Base-by-base conservation (phyloP, 179 eudicot genomes). In the Corrigiola litoralis region DNA sequence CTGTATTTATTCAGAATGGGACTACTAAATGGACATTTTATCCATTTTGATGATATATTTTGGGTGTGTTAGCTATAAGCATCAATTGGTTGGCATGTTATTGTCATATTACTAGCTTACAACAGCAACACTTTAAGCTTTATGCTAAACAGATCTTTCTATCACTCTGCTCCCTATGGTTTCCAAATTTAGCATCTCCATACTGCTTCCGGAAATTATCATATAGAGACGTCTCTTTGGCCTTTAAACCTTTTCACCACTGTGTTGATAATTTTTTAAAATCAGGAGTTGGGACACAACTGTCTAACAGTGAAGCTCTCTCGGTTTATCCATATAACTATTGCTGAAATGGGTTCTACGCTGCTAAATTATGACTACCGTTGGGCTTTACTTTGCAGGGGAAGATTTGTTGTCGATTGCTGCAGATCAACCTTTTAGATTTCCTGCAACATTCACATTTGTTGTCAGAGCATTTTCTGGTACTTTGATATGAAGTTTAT, bases 391-490 rank as follows among this genome's bases (percentile, higher is more conserved):
- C 59, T 58, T 76, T 60, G 23, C 92, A 94, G 99, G 99, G 71
- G 99, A 94, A 75, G 96, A 90, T 80, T 71, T 94, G 57, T 68
- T 94, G 66, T 80, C 97, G 51, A 90, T 94, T 77, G 94, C 99
- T 49, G 97, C 89, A 33, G 99, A 90, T 76, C 99, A 94, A 72
- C 99, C 99, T 13, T 94, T 94, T 72, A 78, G 97, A 58, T 94
- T 94, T 77, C 99, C 99, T 69, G 99, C 99, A 55, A 94, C 99
- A 44, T 94, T 94, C 72, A 91, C 99, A 61, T 94, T 94, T 72
- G 97, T 94, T 71, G 97, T 91, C 66, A 82, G 99, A 85, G 91
- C 99, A 55, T 90, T 94, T 76, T 88, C 99, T 77, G 99, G 99
- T 94, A 82, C 23, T 23, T 48, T 5, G 47, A 32, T 47, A 34